These are phyloP conservation scores for Skeletonema potamos DNA, from an alignment of 108 stramenopile genomes.

Conservation along the genomic window DNA sequence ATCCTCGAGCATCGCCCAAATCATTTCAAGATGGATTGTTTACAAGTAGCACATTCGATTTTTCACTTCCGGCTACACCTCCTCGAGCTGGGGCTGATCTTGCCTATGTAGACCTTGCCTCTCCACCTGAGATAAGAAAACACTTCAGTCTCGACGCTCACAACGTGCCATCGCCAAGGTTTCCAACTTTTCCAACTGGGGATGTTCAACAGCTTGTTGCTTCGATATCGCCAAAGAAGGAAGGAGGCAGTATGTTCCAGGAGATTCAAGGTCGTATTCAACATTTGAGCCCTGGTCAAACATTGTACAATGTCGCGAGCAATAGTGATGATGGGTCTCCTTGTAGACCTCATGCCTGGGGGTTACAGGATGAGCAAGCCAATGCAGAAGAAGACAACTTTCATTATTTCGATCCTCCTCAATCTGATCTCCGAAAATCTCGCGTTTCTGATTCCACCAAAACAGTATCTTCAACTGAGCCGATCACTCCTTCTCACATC, in stretches of 20 bases:
- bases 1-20: not conserved
- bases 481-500: conserved; percentile 28
- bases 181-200: not conserved
- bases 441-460: not conserved
- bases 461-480: not conserved
- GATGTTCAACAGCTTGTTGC: not conserved
- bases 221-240: not conserved
- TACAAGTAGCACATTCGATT: not conserved
- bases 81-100: not conserved
- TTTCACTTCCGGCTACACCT: not conserved
- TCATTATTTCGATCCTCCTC: conserved; percentile 14
- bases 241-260: not conserved
- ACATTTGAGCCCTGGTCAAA: conserved; percentile 39
- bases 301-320: conserved; percentile 36
- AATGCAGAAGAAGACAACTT: not conserved
- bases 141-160: not conserved
- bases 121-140: not conserved
- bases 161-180: not conserved
- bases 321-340: conserved; percentile 9
- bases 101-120: not conserved
- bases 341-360: not conserved
- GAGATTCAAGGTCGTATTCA: conserved; percentile 15
- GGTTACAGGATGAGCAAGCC: not conserved
- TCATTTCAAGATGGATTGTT: not conserved
- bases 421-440: not conserved